phyloP scores from a whole-genome alignment of 1,284 basidiomycete genomes.

The Boletellus dicymbophilus region DNA sequence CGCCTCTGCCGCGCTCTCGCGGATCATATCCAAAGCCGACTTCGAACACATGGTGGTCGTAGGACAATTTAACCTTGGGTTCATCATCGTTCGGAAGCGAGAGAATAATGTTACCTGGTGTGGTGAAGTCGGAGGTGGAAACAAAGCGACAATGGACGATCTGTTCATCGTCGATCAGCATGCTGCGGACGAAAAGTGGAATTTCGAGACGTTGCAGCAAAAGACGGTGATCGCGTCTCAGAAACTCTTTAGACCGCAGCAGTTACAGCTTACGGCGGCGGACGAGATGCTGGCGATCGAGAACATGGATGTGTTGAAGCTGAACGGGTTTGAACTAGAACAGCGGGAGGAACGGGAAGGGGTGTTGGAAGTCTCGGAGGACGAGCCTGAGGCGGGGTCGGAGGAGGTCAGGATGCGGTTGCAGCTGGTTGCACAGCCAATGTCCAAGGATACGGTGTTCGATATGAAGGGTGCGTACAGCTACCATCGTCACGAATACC shows the following conservation, averaged over 20 bases:
- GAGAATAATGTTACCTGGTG: no score
- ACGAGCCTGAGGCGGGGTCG: background rate
- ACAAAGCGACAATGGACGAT: constrained; percentile 60
- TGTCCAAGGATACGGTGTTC: constrained; percentile 90
- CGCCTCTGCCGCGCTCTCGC: constrained; percentile 76
- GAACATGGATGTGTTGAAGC: constrained; percentile 76
- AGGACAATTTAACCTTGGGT: constrained; percentile 97
- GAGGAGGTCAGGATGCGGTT: constrained; percentile 49
- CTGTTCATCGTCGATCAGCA: constrained; percentile 95
- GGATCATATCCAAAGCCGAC: constrained; percentile 88
- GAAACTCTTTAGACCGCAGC: constrained; percentile 79
- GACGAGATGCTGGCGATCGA: constrained; percentile 91
- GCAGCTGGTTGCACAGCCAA: constrained; percentile 80
- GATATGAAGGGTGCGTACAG: constrained; percentile 58
- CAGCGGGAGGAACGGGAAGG: constrained; percentile 57
- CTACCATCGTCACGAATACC: no score
- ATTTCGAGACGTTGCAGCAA: constrained; percentile 92
- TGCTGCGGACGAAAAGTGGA: constrained; percentile 96
- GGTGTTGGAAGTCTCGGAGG: constrained; percentile 40
- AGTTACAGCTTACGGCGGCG: constrained; percentile 84
- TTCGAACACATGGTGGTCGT: constrained; percentile 85
- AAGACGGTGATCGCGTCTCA: constrained; percentile 90
- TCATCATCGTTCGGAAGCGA: constrained; percentile 81
- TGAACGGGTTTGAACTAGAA: constrained; percentile 87
- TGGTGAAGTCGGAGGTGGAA: constrained; percentile 11